These are phyloP conservation scores for Penicillium lividum DNA, from an alignment of 495 filamentous ascomycete genomes.

Conservation along the genomic window DNA sequence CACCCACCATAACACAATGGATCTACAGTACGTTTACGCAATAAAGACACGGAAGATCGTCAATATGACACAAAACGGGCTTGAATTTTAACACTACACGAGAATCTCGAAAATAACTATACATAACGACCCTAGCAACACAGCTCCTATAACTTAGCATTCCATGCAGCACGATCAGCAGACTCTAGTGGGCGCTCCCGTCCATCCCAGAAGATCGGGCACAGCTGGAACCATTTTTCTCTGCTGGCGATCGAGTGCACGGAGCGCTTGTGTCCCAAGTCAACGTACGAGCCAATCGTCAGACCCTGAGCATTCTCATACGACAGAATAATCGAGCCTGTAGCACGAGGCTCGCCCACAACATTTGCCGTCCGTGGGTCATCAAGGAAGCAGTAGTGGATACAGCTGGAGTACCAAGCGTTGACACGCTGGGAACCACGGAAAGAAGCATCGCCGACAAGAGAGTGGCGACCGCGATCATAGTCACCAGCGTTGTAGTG, in stretches of 20 bases:
- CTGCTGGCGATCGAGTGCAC: slow-evolving; percentile 60
- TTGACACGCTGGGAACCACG: slow-evolving; percentile 66
- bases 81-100: neutral
- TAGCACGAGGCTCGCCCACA: slow-evolving; percentile 67
- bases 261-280: slow-evolving; percentile 65
- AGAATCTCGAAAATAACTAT: neutral
- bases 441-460: slow-evolving; percentile 64
- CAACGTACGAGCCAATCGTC: slow-evolving; percentile 63
- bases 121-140: neutral
- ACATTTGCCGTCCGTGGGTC: slow-evolving; percentile 63
- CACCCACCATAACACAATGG: neutral
- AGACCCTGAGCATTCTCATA: slow-evolving; percentile 69
- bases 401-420: slow-evolving; percentile 67
- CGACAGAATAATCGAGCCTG: slow-evolving; percentile 58
- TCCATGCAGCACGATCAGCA: slow-evolving; percentile 50
- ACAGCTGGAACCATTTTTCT: slow-evolving; percentile 69
- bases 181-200: slow-evolving; percentile 46
- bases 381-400: slow-evolving; percentile 71
- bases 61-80: neutral
- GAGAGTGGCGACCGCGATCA: slow-evolving; percentile 68
- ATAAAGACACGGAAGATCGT: neutral
- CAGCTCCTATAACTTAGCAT: slow-evolving; percentile 42
- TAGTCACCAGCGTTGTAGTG: slow-evolving; percentile 64
- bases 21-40: neutral
- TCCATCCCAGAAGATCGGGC: slow-evolving; percentile 55